Percentiles rank a stretch among this genome's conserved stretches.
Evolutionary conservation across 2,329 filamentous ascomycete genomes (phyloP).

Genomic region (Paraphaeosphaeria minitans): DNA sequence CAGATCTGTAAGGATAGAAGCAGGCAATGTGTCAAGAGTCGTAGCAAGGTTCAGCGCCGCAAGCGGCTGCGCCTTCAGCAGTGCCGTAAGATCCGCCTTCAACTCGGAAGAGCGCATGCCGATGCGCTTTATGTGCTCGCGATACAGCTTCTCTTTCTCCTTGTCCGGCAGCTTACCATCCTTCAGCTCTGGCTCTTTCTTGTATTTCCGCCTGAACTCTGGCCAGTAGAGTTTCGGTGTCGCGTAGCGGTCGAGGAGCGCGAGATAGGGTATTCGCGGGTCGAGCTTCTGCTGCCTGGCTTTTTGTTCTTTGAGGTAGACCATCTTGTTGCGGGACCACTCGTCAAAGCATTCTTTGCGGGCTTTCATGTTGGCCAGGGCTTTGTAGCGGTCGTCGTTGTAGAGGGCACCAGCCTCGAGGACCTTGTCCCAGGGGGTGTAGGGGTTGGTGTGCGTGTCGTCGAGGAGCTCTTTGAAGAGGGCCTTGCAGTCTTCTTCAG

Average conservation of each 20-base stretch:
- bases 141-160: constrained; percentile 79
- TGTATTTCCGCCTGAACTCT: constrained; percentile 91
- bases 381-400: constrained; percentile 85
- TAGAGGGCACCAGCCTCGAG: constrained; percentile 81
- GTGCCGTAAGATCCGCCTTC: constrained; percentile 69
- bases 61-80: constrained; percentile 67
- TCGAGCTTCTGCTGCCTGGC: constrained; percentile 80
- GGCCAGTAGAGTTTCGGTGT: constrained; percentile 96
- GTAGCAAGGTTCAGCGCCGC: constrained; percentile 65
- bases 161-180: constrained; percentile 65
- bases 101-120: constrained; percentile 68
- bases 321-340: constrained; percentile 81
- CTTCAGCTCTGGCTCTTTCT: constrained; percentile 80
- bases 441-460: constrained; percentile 82
- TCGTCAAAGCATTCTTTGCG: constrained; percentile 82
- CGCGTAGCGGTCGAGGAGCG: constrained; percentile 79
- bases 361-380: constrained; percentile 77
- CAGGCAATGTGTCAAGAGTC: constrained; percentile 62
- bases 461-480: constrained; percentile 87
- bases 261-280: constrained; percentile 80
- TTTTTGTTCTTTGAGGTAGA: constrained; percentile 71
- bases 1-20: constrained; percentile 67
- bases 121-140: constrained; percentile 71
- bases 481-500: constrained; percentile 74
- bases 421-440: constrained; percentile 88